Base-by-base conservation (phyloP, 495 filamentous ascomycete species). In the Parmelia sp. region DNA sequence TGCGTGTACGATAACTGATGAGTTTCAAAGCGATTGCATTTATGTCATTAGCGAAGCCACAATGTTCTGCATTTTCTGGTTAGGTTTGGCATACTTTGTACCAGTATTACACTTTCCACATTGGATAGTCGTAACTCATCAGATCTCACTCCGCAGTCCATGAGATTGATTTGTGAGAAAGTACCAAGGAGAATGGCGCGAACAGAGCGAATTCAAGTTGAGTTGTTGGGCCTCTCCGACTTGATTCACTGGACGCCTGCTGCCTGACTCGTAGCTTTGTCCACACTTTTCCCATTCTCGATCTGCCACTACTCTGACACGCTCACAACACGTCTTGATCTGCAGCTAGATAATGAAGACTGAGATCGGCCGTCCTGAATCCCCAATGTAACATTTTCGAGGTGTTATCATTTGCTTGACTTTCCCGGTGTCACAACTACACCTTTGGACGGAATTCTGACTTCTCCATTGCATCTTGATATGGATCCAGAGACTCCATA, bases 1-100 rank as follows among this genome's bases (percentile, higher is more conserved):
- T 45, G 21, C 51, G 21, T 72, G 69, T 72, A 70, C 42, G 64
- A 72, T 47, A 66, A 65, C 37, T 62, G 51, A 70, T 62, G 68
- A 70, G 19, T 58, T 62, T 57, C 53, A 60, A 62, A 65, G 56
- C 64, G 65, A 58, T 36, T 62, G 59, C 64, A 57, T 58, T 60
- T 42, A 33, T 64, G 56, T 49, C 35, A 51, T 65, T 70, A 65
- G 67, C 65, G 67, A 58, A 65, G 61, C 66, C 62, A 57, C 51
- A 25, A 40, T 56, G 51, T 61, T 56, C 25, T 55, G 51, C 67
- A 67, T 67, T 27, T 63, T 25, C 56, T 53, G 60, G 25, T 23
- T 62, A 27, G 44, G 23, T 23, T 58, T 39, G 42, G 47, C 40
- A 35, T 64, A 31, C 25, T 44, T 29, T 64, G 44, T 59, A 64